Evolutionary conservation across 2,329 filamentous ascomycete genomes (phyloP), one percentile per base, ranked within the genome.

Genomic region (Teratosphaeria pseudoeucalypti): DNA sequence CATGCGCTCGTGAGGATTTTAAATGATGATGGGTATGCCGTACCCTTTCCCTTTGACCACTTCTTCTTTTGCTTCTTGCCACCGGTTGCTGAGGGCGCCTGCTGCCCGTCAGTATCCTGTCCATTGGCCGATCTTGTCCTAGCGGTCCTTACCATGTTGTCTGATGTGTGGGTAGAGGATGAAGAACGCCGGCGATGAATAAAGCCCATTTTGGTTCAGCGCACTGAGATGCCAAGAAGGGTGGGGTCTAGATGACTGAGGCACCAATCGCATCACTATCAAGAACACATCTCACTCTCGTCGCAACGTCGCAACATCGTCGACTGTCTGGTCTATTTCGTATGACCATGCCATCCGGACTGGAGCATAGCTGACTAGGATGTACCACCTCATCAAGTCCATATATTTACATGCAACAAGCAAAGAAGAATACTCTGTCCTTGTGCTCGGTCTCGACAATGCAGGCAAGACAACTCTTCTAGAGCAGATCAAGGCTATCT

Each of bases 361-460:
- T 34, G 6, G 16, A 55, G 27, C 34, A 58, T 34, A 57, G 53
- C 49, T 54, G 49, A 57, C 56, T 47, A 60, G 32, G 54, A 96
- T 96, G 92, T 97, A 96, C 78, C 92, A 97, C 78, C 85, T 99
- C 68, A 86, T 90, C 71, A 96, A 96, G 75, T 92, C 90, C 61
- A 81, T 99, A 60, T 99, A 97, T 77, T 84, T 94, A 69, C 90
- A 96, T 73, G 92, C 90, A 60, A 97, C 92, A 19, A 95, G 90
- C 77, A 97, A 96, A 84, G 92, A 97, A 94, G 92, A 97, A 79
- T 97, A 96, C 81, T 96, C 92, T 26, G 90, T 96, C 70, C 90
- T 97, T 71, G 87, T 97, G 66, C 89, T 97, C 69, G 94, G 94
- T 64, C 89, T 97, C 71, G 94, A 97, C 80, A 97, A 97, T 73